These are phyloP conservation scores for Escovopsis sp. DNA, from an alignment of 2,329 filamentous ascomycete genomes.

Conservation along the genomic window DNA sequence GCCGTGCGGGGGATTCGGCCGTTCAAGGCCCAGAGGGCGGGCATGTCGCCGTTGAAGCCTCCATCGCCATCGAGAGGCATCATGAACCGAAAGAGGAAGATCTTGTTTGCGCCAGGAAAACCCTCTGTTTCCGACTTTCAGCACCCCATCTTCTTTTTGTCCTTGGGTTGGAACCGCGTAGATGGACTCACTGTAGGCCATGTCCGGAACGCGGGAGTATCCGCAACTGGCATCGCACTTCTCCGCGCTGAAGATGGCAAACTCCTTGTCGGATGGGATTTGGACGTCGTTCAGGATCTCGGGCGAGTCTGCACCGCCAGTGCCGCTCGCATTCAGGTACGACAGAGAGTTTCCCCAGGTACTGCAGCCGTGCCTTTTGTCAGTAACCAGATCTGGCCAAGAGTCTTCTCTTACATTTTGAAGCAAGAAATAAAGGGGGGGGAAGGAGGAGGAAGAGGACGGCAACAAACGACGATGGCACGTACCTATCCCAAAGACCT, in stretches of 20 bases:
- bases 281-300: conserved; percentile 24
- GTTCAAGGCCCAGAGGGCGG: conserved; percentile 64
- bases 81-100: conserved; percentile 58
- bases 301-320: conserved; percentile 22
- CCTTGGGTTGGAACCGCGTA: too few species aligned
- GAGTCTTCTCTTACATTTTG: background rate
- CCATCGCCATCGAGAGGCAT: conserved; percentile 49
- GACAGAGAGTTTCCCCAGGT: conserved; percentile 30
- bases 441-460: too few species aligned
- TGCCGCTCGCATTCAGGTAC: conserved; percentile 29
- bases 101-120: conserved; percentile 54
- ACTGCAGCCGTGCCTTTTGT: background rate
- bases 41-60: conserved; percentile 49
- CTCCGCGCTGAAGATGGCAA: conserved; percentile 30
- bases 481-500: conserved; percentile 28
- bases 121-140: conserved; percentile 35
- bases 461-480: too few species aligned
- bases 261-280: conserved; percentile 30
- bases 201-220: conserved; percentile 25
- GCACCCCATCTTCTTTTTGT: background rate
- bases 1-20: conserved; percentile 53
- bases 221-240: conserved; percentile 30
- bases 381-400: too few species aligned
- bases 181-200: conserved; percentile 28
- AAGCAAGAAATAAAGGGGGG: background rate